A percentile compares a stretch with the other conserved stretches of the same genome.
These are phyloP conservation scores for Neopestalotiopsis rosae DNA, from an alignment of 2,329 filamentous ascomycete species.

Conservation along the genomic window DNA sequence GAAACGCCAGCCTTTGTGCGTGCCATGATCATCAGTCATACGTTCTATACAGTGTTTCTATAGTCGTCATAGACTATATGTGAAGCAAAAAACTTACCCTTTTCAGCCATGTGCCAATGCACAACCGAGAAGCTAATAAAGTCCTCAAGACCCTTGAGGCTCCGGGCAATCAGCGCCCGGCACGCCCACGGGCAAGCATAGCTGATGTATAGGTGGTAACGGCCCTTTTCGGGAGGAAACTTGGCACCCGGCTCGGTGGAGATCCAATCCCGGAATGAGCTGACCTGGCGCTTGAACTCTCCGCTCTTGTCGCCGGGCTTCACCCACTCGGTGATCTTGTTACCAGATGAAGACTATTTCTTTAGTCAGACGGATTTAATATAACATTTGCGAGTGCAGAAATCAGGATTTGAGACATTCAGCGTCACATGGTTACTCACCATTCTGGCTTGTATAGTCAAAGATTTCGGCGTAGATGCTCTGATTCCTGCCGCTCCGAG, in stretches of 20 bases:
- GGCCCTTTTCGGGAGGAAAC: conserved; percentile 84
- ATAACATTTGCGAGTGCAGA: background rate
- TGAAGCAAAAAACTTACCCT: conserved; percentile 41
- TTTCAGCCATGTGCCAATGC: conserved; percentile 83
- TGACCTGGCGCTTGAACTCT: conserved; percentile 90
- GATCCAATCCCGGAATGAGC: conserved; percentile 82
- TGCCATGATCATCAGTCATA: conserved; percentile 1
- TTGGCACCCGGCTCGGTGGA: conserved; percentile 72
- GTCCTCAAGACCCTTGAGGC: conserved; percentile 90
- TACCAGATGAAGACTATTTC: conserved; percentile 23
- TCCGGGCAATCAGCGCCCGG: conserved; percentile 83
- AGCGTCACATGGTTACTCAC: conserved; percentile 21
- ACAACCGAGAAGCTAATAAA: conserved; percentile 81
- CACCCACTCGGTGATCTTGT: conserved; percentile 84
- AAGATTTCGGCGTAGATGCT: background rate
- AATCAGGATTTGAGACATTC: background rate
- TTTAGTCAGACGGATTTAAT: background rate
- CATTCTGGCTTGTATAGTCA: conserved; percentile 28
- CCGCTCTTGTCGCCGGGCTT: conserved; percentile 77
- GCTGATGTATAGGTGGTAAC: conserved; percentile 94
- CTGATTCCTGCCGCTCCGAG: conserved; percentile 18
- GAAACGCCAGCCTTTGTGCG: conserved; percentile 79
- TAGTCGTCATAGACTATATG: background rate
- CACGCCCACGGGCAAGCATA: conserved; percentile 96
- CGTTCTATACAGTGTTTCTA: background rate